Conservation (phyloP, 495 filamentous ascomycete species). For the Neurospora africana region DNA sequence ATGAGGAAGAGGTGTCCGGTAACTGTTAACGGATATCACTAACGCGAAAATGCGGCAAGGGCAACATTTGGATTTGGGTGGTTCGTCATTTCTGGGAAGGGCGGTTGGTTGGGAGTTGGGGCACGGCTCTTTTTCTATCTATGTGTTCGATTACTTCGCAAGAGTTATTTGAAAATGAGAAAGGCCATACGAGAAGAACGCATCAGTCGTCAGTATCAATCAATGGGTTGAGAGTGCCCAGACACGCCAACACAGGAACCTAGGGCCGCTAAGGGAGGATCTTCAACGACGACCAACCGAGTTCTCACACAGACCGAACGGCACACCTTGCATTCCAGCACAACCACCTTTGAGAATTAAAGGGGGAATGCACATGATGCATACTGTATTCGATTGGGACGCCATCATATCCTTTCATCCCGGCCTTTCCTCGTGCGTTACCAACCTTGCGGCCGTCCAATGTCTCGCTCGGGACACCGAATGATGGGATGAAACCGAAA, state of each 20-base stretch:
- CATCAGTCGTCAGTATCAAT: not conserved
- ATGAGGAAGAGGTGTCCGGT: not conserved
- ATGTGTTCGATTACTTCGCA: not conserved
- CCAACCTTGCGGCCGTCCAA: not conserved
- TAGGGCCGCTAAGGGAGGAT: not conserved
- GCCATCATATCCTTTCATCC: not conserved
- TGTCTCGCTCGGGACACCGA: not conserved
- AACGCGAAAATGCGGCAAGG: not conserved
- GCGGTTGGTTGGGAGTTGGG: not conserved
- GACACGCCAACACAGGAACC: not conserved
- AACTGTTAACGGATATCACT: not conserved
- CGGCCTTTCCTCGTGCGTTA: not conserved
- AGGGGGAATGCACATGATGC: not conserved
- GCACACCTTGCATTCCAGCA: not conserved
- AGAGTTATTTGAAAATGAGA: not conserved
- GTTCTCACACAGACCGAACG: not conserved
- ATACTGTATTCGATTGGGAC: not conserved
- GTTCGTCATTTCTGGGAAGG: not conserved
- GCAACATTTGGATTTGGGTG: not conserved
- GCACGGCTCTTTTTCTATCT: not conserved
- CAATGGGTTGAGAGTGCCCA: not conserved
- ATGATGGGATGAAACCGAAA: not conserved
- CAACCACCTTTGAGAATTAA: not conserved
- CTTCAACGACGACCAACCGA: not conserved
- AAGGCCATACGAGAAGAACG: not conserved